Evolutionary conservation across 768 basidiomycete genomes (phyloP), one percentile per base, ranked within the genome.

Genomic region (Pleurotus pulmonarius): DNA sequence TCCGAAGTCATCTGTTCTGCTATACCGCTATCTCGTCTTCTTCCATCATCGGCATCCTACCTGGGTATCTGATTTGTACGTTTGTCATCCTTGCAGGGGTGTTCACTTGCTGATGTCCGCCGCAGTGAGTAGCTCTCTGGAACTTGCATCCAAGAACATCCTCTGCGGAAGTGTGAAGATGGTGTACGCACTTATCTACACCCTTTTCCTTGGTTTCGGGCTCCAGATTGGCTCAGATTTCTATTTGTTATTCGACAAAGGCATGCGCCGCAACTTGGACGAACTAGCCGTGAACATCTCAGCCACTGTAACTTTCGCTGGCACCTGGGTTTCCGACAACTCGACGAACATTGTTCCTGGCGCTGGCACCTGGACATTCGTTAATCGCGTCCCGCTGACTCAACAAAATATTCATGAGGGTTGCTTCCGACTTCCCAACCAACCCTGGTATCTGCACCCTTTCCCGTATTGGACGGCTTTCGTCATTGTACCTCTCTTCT

Each of bases 1-100:
- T 93, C 57, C 80, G 80, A 15, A 81, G 78, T 49, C 80, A 86
- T 48, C 78, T 90, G 49, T 96, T 97, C 70, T 97, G 94, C 67
- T 97, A 95, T 66, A 88, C 91, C 2, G 90, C 94, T 3, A 88
- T 96, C 57, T 94, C 94, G 0, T 93, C 91, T 6, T 80, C 92
- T 49, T 86, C 86, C 22, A 90, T 95, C 55, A 90, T 95, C 29
- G 85, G 90, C 38, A 93, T 96, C 58, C 79, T 95, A 45, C 93
- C 93, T n/a, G 93, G 91, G 1, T 94, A 88, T 70, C 78, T 92
- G 49, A 90, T 92, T 58, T 68, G 90, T 90, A 66, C 57, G 86
- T 73, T 9, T 45, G 40, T 43, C 37, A 34, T 37, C 25, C 52
- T 40, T 11, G 11, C 29, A 2, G 29, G 11, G 29, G 3, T 34